These are phyloP conservation scores for Hydrangea macrophylla DNA, from an alignment of 148 eudicot species.

Conservation along the genomic window DNA sequence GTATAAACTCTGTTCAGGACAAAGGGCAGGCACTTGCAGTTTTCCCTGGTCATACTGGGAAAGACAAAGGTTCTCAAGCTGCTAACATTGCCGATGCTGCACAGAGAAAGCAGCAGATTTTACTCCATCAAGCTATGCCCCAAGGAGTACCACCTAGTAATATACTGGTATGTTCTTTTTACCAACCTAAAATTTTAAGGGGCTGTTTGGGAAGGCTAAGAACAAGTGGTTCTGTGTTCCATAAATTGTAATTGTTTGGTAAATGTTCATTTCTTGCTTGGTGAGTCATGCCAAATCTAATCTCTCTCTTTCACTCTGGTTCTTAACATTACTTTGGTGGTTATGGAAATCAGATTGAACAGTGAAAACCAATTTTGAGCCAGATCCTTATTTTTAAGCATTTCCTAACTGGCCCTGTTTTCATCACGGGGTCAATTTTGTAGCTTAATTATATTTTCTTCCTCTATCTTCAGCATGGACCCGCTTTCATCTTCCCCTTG, in stretches of 20 bases:
- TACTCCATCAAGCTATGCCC: constrained; percentile 73
- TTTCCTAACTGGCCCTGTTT: no score
- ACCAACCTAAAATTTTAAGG: background rate
- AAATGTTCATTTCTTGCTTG: no score
- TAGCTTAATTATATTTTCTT: background rate
- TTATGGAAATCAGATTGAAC: no score
- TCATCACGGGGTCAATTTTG: background rate
- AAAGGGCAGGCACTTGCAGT: constrained; percentile 53
- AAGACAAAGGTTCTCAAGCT: constrained; percentile 57
- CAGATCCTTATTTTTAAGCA: no score
- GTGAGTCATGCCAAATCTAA: no score
- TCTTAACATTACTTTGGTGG: no score
- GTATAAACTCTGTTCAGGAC: constrained; percentile 43
- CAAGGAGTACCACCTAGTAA: constrained; percentile 64
- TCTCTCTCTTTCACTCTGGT: no score
- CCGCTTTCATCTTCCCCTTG: constrained; percentile 87
- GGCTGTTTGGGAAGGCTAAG: no score
- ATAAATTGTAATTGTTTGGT: no score
- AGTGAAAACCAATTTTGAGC: no score
- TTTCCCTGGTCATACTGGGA: constrained; percentile 52
- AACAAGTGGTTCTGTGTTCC: no score
- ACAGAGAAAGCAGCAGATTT: constrained; percentile 69
- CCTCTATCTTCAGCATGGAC: constrained; percentile 54
- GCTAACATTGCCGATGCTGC: constrained; percentile 45
- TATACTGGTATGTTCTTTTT: constrained; percentile 47